Percentiles rank a stretch among this genome's conserved stretches.
These are phyloP conservation scores for Termitomyces sp. DNA, from an alignment of 1,284 basidiomycete genomes.

Conservation along the genomic window DNA sequence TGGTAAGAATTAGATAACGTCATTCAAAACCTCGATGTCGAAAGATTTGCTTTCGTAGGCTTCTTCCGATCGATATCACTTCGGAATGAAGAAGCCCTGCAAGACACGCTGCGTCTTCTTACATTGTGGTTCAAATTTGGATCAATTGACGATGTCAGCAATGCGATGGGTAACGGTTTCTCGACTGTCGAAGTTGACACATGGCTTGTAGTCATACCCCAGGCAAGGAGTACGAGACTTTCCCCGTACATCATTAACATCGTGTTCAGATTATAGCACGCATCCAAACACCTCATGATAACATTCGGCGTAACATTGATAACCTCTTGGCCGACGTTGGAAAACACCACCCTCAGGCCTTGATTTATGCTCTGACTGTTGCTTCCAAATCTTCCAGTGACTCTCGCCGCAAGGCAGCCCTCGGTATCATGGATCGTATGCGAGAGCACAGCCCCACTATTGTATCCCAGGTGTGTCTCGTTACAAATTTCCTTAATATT, in stretches of 20 bases:
- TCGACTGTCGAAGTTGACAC: slow-evolving; percentile 92
- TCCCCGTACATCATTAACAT: background rate
- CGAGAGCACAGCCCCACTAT: slow-evolving; percentile 86
- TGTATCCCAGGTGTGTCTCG: slow-evolving; percentile 72
- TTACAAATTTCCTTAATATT: background rate
- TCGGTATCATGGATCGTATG: slow-evolving; percentile 91
- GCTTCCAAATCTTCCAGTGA: slow-evolving; percentile 93
- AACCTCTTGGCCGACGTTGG: slow-evolving; percentile 90
- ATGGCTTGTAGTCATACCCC: slow-evolving; percentile 98
- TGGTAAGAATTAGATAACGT: slow-evolving; percentile 42
- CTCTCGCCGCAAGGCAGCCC: slow-evolving; percentile 80
- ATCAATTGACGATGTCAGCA: slow-evolving; percentile 84
- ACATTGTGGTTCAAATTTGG: slow-evolving; percentile 99
- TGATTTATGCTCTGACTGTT: slow-evolving; percentile 97
- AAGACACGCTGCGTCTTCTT: slow-evolving; percentile 90
- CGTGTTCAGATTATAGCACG: slow-evolving; percentile 88
- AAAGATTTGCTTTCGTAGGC: slow-evolving; percentile 39
- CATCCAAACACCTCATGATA: slow-evolving; percentile 89
- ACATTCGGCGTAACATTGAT: slow-evolving; percentile 89
- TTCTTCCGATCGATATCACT: slow-evolving; percentile 96
- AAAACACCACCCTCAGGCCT: slow-evolving; percentile 93
- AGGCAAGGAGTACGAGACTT: slow-evolving; percentile 47
- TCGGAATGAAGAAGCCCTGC: slow-evolving; percentile 86
- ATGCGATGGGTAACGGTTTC: slow-evolving; percentile 88
- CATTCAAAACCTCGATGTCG: background rate